phyloP scores from a whole-genome alignment of 352 stramenopile species.

The Globisporangium rhizosaccharum region DNA sequence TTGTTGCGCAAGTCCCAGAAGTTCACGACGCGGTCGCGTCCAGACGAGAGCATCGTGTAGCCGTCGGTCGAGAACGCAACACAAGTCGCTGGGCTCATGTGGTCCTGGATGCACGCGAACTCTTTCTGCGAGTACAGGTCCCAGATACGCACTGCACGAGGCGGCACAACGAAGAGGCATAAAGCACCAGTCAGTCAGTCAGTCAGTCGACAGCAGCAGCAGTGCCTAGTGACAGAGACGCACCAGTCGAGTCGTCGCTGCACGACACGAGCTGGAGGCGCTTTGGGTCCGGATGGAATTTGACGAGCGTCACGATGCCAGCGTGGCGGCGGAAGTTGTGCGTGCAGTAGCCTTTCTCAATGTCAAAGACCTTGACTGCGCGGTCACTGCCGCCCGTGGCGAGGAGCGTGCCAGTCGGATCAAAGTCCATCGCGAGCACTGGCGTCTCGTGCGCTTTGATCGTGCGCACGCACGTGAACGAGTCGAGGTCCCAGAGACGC shows the following conservation, averaged over 20 bases:
- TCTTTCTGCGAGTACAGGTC: constrained; percentile 84
- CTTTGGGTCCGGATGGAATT: constrained; percentile 76
- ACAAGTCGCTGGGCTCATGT: constrained; percentile 93
- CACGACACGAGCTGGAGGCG: constrained; percentile 67
- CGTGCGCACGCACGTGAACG: constrained; percentile 62
- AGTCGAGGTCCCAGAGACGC: constrained; percentile 83
- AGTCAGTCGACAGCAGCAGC: too few species aligned
- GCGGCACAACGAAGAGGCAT: too few species aligned
- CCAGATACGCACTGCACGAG: constrained; percentile 54
- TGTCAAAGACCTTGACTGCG: constrained; percentile 92
- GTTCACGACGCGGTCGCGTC: constrained; percentile 92
- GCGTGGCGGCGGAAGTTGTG: constrained; percentile 90
- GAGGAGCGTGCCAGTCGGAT: constrained; percentile 89
- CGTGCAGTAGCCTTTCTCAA: constrained; percentile 91
- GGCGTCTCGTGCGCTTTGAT: constrained; percentile 79
- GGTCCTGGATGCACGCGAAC: constrained; percentile 88
- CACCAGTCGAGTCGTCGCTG: constrained; percentile 59
- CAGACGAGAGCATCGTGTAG: constrained; percentile 84
- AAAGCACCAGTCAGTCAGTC: too few species aligned
- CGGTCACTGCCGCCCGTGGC: constrained; percentile 95
- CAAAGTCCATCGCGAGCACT: constrained; percentile 84
- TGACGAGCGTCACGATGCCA: constrained; percentile 84
- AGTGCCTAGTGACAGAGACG: not conserved
- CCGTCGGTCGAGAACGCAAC: constrained; percentile 87
- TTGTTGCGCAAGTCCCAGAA: constrained; percentile 84